Base-by-base conservation (phyloP, 768 basidiomycete genomes). In the Pisolithus sp. region DNA sequence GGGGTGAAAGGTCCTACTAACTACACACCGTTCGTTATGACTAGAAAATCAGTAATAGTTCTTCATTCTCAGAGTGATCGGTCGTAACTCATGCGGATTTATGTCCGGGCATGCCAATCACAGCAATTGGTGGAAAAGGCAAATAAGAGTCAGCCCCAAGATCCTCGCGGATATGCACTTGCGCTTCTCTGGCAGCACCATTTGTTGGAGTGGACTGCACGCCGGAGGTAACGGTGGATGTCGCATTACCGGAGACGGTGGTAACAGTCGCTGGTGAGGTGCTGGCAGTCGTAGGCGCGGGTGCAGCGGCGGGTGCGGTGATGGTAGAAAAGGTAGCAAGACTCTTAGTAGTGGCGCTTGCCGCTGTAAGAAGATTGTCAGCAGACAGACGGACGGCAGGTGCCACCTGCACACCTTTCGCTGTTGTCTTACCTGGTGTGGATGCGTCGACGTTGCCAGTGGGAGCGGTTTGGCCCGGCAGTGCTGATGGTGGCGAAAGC, bases 381-480 rank as follows among this genome's bases (percentile, higher is more conserved):
- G 40, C 18, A 20, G 1, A 6, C 18, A 18, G 21, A 12, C 8
- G 12, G 1, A 7, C 40, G 18, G n/a, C 18, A 12, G 7, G 18
- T 18, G 18, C 7, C 18, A 8, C 10, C 3, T 12, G 12, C 40
- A 15, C 7, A 41, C 40, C 40, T 21, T 41, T 41, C 5, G 40
- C 40, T 18, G 40, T 41, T 12, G 40, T 41, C 40, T 41, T 41
- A 34, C 34, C 34, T 34, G 34, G 13, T 5, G 34, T 13, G 15
- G 34, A 34, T 37, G 20, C 43, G n/a, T 7, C 51, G 12, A 4
- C 28, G 54, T 18, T 59, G 54, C n/a, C n/a, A 57, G 23, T 59
- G 52, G 26, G 45, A 48, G 39, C 52, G 58, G 9, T 57, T 49
- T 68, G 66, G 7, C 66, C 66, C 0, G 66, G 66, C 0, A 68